Evolutionary conservation across 2,329 filamentous ascomycete genomes (phyloP).

Genomic region (Penicillium sp.): DNA sequence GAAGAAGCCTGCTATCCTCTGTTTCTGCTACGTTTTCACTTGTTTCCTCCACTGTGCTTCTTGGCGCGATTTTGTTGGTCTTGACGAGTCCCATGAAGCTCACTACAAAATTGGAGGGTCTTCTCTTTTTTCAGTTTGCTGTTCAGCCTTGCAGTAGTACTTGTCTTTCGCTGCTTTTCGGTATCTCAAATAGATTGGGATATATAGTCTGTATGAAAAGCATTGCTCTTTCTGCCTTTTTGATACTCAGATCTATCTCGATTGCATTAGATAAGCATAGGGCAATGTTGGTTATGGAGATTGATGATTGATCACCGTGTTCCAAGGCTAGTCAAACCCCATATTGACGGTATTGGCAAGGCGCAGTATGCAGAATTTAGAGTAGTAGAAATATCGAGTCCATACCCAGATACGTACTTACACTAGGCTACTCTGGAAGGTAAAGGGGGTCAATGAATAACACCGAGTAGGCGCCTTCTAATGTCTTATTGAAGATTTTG

Average conservation of each 20-base stretch:
- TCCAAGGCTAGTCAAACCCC: no score
- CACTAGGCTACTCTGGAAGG: no score
- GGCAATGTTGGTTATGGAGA: neutral
- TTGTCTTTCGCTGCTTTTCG: neutral
- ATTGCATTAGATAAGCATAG: neutral
- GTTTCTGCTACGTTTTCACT: neutral
- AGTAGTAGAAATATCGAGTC: no score
- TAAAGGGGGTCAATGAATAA: no score
- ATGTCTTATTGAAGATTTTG: no score
- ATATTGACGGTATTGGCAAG: no score
- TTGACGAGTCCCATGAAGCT: slow-evolving; percentile 20
- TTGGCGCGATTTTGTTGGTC: slow-evolving; percentile 9
- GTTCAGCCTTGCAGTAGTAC: neutral
- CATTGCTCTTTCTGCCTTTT: neutral
- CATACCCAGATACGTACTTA: no score
- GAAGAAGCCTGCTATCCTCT: slow-evolving; percentile 7
- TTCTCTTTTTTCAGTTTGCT: neutral
- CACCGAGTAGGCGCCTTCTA: no score
- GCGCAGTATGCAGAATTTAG: no score
- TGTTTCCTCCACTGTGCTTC: slow-evolving; percentile 5
- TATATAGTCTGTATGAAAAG: neutral
- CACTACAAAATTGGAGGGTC: slow-evolving; percentile 15
- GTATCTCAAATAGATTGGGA: slow-evolving; percentile 1
- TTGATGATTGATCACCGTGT: no score
- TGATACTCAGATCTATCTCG: neutral